Percentiles rank a stretch among this genome's conserved stretches.
phyloP scores from a whole-genome alignment of 202 grass and related monocot genomes.

The Schoenoplectus tabernaemontani region DNA sequence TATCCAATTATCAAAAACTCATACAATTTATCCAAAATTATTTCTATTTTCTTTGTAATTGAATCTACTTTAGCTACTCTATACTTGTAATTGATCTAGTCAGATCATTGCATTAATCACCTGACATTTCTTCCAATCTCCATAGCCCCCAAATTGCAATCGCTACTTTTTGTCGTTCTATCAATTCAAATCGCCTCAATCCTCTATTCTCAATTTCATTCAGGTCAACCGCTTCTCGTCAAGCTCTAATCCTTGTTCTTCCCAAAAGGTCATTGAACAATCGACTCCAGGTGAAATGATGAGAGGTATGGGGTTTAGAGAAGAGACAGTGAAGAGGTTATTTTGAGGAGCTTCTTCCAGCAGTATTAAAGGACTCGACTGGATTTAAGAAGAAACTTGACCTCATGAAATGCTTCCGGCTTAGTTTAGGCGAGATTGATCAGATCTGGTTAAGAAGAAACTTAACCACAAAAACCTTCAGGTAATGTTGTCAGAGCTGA shows the following conservation, averaged over 20 bases:
- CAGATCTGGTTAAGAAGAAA: no score
- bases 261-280: constrained; percentile 25
- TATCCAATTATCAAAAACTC: no score
- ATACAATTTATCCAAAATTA: no score
- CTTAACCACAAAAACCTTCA: not conserved
- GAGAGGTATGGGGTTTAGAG: constrained; percentile 25
- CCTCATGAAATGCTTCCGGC: constrained; percentile 19
- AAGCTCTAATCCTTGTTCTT: not conserved
- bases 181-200: not conserved
- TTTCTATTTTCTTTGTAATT: no score
- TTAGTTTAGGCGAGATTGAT: constrained; percentile 25
- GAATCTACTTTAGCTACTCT: no score
- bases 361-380: constrained; percentile 2
- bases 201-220: constrained; percentile 21
- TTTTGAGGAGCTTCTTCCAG: constrained; percentile 19
- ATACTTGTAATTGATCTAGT: no score
- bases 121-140: constrained; percentile 27
- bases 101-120: no score
- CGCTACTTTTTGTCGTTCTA: constrained; percentile 17
- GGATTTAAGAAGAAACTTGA: constrained; percentile 23
- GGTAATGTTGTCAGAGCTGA: not conserved
- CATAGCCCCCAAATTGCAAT: not conserved
- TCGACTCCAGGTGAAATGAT: constrained; percentile 7
- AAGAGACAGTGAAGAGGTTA: constrained; percentile 20
- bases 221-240: not conserved